A percentile compares a stretch with the other conserved stretches of the same genome.
Conservation (phyloP, 1,139 yeast species). For the Saccharomyces hybrid region DNA sequence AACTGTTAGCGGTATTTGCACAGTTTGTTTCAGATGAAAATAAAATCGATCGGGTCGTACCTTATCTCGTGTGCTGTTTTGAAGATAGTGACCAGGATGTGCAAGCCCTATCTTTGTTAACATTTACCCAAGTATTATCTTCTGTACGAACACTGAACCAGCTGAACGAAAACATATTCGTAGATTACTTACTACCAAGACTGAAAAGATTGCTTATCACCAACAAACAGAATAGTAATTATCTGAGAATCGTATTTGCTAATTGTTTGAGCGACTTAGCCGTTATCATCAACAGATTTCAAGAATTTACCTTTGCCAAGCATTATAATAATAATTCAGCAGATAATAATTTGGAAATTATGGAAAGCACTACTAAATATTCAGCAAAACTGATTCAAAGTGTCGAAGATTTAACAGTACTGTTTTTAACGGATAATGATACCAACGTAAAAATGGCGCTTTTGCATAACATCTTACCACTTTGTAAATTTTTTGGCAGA, state of each 20-base stretch:
- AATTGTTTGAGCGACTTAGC: slow-evolving; percentile 65
- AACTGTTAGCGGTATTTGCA: slow-evolving; percentile 65
- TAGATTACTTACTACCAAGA: slow-evolving; percentile 77
- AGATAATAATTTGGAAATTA: slow-evolving; percentile 24
- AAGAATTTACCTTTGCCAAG: slow-evolving; percentile 55
- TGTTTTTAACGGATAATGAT: slow-evolving; percentile 60
- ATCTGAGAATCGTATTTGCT: slow-evolving; percentile 64
- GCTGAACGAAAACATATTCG: slow-evolving; percentile 63
- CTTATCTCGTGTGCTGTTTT: slow-evolving; percentile 53
- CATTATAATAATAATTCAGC: slow-evolving; percentile 31
- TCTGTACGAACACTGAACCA: slow-evolving; percentile 66
- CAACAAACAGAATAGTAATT: slow-evolving; percentile 25
- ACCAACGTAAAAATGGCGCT: slow-evolving; percentile 63
- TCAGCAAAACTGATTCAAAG: slow-evolving; percentile 29
- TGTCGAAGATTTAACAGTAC: slow-evolving; percentile 59
- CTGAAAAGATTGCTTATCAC: slow-evolving; percentile 38
- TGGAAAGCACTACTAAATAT: slow-evolving; percentile 16
- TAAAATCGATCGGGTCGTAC: slow-evolving; percentile 77
- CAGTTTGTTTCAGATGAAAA: slow-evolving; percentile 75
- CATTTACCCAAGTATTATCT: slow-evolving; percentile 52
- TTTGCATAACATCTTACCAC: slow-evolving; percentile 57
- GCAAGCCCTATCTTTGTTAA: slow-evolving; percentile 49
- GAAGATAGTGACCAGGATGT: slow-evolving; percentile 52
- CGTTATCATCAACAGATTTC: slow-evolving; percentile 51
- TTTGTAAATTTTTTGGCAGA: slow-evolving; percentile 77